Conservation (phyloP, 192 early-diverging fungal species). For the Phlyctochytrium bullatum region DNA sequence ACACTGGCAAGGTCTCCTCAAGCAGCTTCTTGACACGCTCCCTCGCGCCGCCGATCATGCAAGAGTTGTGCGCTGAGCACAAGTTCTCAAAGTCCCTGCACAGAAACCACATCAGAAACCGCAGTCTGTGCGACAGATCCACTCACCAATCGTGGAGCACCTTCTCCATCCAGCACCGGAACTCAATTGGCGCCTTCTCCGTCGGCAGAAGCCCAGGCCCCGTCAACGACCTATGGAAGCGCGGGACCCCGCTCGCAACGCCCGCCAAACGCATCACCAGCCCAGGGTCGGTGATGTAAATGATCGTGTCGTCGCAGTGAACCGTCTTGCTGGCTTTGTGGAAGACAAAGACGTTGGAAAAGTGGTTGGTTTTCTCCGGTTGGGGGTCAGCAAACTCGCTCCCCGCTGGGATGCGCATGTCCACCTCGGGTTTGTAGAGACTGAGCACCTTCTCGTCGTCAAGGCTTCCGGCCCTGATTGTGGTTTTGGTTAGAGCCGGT, state of each 20-base stretch:
- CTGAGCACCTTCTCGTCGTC: conserved; percentile 7
- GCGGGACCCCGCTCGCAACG: neutral
- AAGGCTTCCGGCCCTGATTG: neutral
- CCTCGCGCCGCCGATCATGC: conserved; percentile 20
- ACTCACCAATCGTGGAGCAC: conserved; percentile 21
- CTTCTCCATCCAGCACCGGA: conserved; percentile 16
- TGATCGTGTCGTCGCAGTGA: conserved; percentile 22
- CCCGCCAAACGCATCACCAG: neutral
- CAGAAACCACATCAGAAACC: too few species aligned
- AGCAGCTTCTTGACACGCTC: conserved; percentile 2
- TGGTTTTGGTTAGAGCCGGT: too few species aligned
- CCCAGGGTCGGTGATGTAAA: neutral
- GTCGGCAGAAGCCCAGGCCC: conserved; percentile 20
- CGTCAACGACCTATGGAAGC: conserved; percentile 16
- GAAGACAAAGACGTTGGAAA: conserved; percentile 24
- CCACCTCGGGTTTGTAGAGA: conserved; percentile 16
- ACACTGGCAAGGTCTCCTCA: neutral
- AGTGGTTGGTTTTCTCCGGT: conserved; percentile 25
- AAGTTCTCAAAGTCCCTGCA: conserved; percentile 28
- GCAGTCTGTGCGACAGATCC: too few species aligned
- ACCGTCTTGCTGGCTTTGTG: conserved; percentile 10
- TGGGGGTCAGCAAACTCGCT: conserved; percentile 19
- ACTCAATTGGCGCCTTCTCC: conserved; percentile 16
- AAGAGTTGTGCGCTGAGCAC: conserved; percentile 16
- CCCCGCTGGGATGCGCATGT: conserved; percentile 16